Base-by-base conservation (phyloP, 2,329 filamentous ascomycete species). In the Aspergillus ruber region DNA sequence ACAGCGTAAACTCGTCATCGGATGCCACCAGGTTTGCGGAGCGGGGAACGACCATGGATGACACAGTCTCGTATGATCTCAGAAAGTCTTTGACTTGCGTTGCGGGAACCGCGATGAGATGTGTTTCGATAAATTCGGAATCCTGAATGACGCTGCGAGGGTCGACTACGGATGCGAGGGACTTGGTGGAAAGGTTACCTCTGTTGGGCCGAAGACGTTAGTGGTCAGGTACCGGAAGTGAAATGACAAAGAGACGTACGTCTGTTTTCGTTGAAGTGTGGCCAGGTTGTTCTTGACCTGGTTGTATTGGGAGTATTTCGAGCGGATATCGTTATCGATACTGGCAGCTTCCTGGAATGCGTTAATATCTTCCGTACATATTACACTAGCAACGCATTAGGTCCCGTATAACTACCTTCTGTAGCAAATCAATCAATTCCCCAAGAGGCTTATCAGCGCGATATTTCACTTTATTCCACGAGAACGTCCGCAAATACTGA, bases 401-500 rank as follows among this genome's bases (percentile, higher is more conserved):
- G 6, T 18, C 17, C 25, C 10, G 4, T 40, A 27, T 27, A n/a
- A 2, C 7, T 23, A 88, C 88, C 82, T 95, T 96, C 65, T 95
- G 89, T 49, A 98, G 74, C 36, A 84, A 84, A 67, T 90, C 86
- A 59, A 96, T 85, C 50, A 97, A 77, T 64, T 97, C 91, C 47
- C 83, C 80, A 51, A 98, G 80, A 44, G 91, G 82, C 68, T 91
- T 94, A 70, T 98, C 93, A 53, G 88, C 85, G 61, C 93, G 84
- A 71, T 97, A 98, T 67, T 95, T 93, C 71, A 95, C 88, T 71
- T 93, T 96, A 74, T 97, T 97, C 93, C 93, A 98, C 56, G 82
- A 80, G 71, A 97, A 98, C 47, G 80, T 84, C 63, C 84, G 82
- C 41, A 98, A 75, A 66, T 97, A 98, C 66, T 91, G 86, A 60